These are phyloP conservation scores for Cichorium intybus DNA, from an alignment of 140 eudicot genomes.

Conservation along the genomic window DNA sequence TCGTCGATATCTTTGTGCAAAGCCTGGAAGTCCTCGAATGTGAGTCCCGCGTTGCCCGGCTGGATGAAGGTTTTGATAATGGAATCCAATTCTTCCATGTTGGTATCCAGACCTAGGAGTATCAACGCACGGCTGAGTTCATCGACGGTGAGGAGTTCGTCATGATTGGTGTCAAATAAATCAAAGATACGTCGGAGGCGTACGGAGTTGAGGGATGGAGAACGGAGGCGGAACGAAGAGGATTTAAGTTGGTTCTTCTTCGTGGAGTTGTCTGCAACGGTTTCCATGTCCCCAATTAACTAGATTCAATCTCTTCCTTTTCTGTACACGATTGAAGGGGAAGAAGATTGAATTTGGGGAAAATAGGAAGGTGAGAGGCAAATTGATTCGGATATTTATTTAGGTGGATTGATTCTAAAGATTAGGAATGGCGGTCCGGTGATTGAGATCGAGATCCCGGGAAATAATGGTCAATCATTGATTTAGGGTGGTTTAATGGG, in stretches of 20 bases:
- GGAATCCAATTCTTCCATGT: conserved; percentile 40
- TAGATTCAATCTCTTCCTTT: conserved; percentile 8
- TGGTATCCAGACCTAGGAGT: conserved; percentile 56
- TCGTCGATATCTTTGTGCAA: conserved; percentile 51
- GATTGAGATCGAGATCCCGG: conserved; percentile 25
- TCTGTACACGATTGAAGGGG: neutral
- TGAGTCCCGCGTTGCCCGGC: conserved; percentile 49
- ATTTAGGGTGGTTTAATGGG: neutral
- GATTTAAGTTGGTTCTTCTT: conserved; percentile 12
- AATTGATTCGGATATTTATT: neutral
- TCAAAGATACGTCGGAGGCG: conserved; percentile 79
- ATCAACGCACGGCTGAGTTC: conserved; percentile 60
- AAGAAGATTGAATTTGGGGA: conserved; percentile 19
- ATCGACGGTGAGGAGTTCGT: conserved; percentile 52
- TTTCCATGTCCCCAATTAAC: conserved; percentile 18
- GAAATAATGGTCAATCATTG: conserved; percentile 30
- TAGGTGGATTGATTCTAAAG: neutral
- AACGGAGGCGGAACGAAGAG: conserved; percentile 62
- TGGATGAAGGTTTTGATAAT: conserved; percentile 42
- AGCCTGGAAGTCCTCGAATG: conserved; percentile 56
- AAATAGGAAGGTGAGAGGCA: neutral
- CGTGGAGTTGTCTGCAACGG: neutral
- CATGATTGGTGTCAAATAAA: conserved; percentile 59
- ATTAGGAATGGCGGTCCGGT: conserved; percentile 16
- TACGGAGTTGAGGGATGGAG: conserved; percentile 63